Conservation (phyloP, 2,329 filamentous ascomycete genomes). For the Cladosporium cucumerinum region DNA sequence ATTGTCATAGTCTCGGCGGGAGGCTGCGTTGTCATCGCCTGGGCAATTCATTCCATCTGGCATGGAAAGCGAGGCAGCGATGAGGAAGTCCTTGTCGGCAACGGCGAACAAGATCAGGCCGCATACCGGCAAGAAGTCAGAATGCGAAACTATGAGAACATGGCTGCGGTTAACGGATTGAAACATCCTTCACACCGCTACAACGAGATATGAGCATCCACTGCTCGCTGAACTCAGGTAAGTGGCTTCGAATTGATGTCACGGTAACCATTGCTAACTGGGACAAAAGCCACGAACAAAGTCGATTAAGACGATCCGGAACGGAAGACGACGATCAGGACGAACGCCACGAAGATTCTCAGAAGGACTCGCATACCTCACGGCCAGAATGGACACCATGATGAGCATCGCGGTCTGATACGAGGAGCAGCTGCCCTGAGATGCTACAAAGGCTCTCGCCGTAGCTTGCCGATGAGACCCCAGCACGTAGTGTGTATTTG, state of each 20-base stretch:
- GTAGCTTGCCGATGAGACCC: not conserved
- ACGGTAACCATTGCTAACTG: not conserved
- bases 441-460: not conserved
- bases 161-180: not conserved
- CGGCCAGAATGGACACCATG: not conserved
- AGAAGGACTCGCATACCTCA: not conserved
- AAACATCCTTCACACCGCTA: not conserved
- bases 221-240: not conserved
- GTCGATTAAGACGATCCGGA: not conserved
- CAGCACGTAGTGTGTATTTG: not conserved
- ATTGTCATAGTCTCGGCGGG: conserved; percentile 5
- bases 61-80: not conserved
- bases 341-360: not conserved
- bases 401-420: not conserved
- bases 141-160: not conserved
- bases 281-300: not conserved
- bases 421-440: not conserved
- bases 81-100: not conserved
- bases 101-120: not conserved
- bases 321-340: not conserved
- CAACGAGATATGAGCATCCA: not conserved
- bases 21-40: not conserved
- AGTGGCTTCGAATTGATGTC: not conserved
- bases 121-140: conserved; percentile 7
- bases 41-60: conserved; percentile 5